A percentile compares a stretch with the other conserved stretches of the same genome.
These are phyloP conservation scores for Alternaria viburni DNA, from an alignment of 2,329 filamentous ascomycete species.

Conservation along the genomic window DNA sequence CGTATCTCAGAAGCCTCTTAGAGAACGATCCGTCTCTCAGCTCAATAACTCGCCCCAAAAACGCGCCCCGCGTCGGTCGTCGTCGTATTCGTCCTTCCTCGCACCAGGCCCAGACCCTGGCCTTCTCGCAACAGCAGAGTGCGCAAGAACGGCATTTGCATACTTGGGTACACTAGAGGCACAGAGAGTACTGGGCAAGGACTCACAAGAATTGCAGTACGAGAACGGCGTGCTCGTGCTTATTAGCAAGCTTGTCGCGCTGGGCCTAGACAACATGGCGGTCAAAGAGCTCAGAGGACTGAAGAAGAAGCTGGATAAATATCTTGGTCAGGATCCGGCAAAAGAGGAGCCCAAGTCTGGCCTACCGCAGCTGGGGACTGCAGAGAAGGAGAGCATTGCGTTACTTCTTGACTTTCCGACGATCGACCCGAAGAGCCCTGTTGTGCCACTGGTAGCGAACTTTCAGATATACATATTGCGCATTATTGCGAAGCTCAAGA, in stretches of 20 bases:
- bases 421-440: conserved; percentile 39
- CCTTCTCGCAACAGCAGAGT: conserved; percentile 67
- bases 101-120: conserved; percentile 39
- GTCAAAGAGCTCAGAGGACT: conserved; percentile 71
- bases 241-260: conserved; percentile 67
- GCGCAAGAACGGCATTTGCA: conserved; percentile 70
- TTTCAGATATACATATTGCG: conserved; percentile 71
- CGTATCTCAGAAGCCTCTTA: conserved; percentile 65
- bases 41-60: conserved; percentile 61
- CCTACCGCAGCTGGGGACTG: conserved; percentile 37
- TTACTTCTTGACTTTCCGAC: conserved; percentile 69
- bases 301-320: conserved; percentile 65
- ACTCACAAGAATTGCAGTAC: conserved; percentile 69
- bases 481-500: conserved; percentile 66
- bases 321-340: conserved; percentile 21
- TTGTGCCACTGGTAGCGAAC: conserved; percentile 63
- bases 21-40: conserved; percentile 67
- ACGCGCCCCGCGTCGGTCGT: conserved; percentile 45
- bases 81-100: conserved; percentile 41
- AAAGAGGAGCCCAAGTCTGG: conserved; percentile 14
- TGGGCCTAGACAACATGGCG: conserved; percentile 72
- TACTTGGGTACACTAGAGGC: conserved; percentile 66
- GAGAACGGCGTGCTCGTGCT: conserved; percentile 77
- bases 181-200: conserved; percentile 57
- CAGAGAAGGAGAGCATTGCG: conserved; percentile 57